These are phyloP conservation scores for Lyophyllum atratum DNA, from an alignment of 768 basidiomycete genomes.

Conservation along the genomic window DNA sequence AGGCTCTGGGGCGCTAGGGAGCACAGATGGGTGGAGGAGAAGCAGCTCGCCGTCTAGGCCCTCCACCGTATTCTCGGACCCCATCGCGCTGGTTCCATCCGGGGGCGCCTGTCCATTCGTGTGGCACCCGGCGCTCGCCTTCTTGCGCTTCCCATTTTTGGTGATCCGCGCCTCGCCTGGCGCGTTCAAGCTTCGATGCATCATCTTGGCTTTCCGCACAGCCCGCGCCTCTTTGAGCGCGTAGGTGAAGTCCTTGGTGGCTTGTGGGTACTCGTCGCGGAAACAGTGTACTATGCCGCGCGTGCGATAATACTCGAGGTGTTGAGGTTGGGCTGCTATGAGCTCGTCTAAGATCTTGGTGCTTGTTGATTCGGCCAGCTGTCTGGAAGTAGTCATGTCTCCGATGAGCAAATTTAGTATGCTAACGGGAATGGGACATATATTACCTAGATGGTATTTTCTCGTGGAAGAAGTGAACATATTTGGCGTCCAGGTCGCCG, in stretches of 20 bases:
- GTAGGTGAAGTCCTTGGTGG: conserved; percentile 79
- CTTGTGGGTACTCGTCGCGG: conserved; percentile 76
- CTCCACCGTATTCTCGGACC: conserved; percentile 43
- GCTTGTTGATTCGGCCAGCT: conserved; percentile 82
- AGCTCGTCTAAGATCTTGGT: conserved; percentile 80
- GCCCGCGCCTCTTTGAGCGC: conserved; percentile 79
- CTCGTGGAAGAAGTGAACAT: conserved; percentile 94
- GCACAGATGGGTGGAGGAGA: conserved; percentile 69
- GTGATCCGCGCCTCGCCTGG: conserved; percentile 34
- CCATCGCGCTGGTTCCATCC: conserved; percentile 58
- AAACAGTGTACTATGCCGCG: conserved; percentile 91
- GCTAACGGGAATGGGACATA: conserved; percentile 1
- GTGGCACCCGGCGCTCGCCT: conserved; percentile 42
- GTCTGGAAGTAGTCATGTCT: conserved; percentile 54
- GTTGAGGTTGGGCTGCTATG: conserved; percentile 71
- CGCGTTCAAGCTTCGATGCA: conserved; percentile 47
- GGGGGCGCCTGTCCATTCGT: conserved; percentile 69
- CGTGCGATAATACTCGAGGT: conserved; percentile 83
- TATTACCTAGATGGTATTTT: conserved; percentile 87
- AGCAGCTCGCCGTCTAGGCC: conserved; percentile 53
- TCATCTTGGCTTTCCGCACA: conserved; percentile 61
- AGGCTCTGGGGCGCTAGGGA: conserved; percentile 81
- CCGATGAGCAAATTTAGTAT: conserved; percentile 16
- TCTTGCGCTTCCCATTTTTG: conserved; percentile 55
- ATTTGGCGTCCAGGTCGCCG: conserved; percentile 74